These are phyloP conservation scores for Tricladium varicosporioides DNA, from an alignment of 2,329 filamentous ascomycete species.

Conservation along the genomic window DNA sequence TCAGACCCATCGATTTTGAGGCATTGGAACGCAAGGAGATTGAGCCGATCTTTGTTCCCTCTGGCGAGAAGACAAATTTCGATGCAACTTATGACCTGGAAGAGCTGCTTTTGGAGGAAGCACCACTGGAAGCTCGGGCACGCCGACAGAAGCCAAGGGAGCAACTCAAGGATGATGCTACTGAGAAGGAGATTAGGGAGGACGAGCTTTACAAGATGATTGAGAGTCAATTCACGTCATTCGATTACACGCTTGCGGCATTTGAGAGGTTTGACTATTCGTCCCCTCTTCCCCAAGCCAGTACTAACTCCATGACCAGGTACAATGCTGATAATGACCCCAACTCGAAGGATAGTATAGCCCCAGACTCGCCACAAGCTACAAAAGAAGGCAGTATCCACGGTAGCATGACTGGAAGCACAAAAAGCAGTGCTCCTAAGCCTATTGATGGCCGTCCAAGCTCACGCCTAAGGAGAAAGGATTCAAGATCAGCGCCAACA, in stretches of 20 bases:
- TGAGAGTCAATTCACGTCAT: constrained; percentile 88
- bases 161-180: constrained; percentile 88
- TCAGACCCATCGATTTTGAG: constrained; percentile 79
- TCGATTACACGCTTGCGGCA: constrained; percentile 85
- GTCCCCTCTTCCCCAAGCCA: constrained; percentile 5
- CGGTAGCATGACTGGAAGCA: neutral
- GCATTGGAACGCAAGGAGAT: constrained; percentile 83
- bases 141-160: constrained; percentile 92
- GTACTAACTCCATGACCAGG: constrained; percentile 26
- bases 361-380: constrained; percentile 7
- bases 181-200: constrained; percentile 89
- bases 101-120: constrained; percentile 89
- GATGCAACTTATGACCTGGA: constrained; percentile 98
- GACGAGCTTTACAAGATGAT: constrained; percentile 94
- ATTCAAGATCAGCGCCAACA: constrained; percentile 27
- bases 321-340: constrained; percentile 35
- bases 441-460: constrained; percentile 17
- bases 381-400: neutral
- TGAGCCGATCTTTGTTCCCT: constrained; percentile 87
- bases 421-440: constrained; percentile 12
- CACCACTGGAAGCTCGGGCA: constrained; percentile 87
- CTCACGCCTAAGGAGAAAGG: constrained; percentile 20
- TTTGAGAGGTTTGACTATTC: constrained; percentile 63
- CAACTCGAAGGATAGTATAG: constrained; percentile 14
- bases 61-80: constrained; percentile 97